phyloP scores from a whole-genome alignment of 2,329 filamentous ascomycete species.

The Hortaea werneckii region DNA sequence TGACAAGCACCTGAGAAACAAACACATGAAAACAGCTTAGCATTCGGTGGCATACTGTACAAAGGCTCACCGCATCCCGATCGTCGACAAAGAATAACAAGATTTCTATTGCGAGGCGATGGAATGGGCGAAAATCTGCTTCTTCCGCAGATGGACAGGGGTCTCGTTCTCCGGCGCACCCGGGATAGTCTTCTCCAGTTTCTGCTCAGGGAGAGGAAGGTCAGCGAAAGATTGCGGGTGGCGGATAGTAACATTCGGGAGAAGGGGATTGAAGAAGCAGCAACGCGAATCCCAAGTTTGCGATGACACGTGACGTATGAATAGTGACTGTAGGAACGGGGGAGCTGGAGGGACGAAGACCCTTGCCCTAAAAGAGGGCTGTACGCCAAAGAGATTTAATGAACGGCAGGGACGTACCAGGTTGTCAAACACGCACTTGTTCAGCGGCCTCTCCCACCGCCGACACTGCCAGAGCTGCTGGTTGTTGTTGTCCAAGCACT shows the following conservation, averaged over 20 bases:
- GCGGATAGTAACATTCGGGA: no score
- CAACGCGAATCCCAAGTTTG: no score
- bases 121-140: constrained; percentile 32
- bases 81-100: neutral
- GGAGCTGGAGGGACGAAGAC: no score
- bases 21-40: neutral
- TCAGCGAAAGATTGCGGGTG: neutral
- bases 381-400: no score
- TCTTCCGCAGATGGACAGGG: constrained; percentile 39
- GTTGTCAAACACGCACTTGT: constrained; percentile 93
- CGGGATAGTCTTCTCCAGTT: constrained; percentile 43
- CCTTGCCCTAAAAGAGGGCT: no score
- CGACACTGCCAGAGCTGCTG: constrained; percentile 96
- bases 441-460: constrained; percentile 75
- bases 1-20: neutral
- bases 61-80: neutral
- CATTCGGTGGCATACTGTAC: constrained; percentile 11
- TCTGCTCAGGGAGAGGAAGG: constrained; percentile 23
- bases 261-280: no score
- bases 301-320: no score
- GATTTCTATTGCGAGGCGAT: constrained; percentile 13
- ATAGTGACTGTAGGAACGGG: no score
- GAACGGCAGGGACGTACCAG: constrained; percentile 75
- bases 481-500: constrained; percentile 94
- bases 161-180: constrained; percentile 39